Conservation (phyloP, 169 alveolate species). For the Cryptosporidium ubiquitum region DNA sequence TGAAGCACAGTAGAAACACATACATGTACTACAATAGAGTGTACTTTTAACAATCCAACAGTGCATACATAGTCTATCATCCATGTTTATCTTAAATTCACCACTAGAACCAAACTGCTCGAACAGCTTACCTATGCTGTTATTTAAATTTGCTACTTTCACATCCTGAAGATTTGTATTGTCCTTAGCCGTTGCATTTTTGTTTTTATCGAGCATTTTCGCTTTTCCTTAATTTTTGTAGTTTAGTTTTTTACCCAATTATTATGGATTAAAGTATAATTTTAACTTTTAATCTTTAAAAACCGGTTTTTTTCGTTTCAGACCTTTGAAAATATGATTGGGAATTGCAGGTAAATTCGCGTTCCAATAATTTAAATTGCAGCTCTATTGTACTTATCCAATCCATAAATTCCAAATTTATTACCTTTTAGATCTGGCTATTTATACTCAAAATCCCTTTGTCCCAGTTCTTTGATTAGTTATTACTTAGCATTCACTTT, state of each 20-base stretch:
- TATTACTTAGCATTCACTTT: background rate
- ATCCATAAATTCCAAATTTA: background rate
- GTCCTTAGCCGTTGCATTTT: background rate
- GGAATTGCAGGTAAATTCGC: background rate
- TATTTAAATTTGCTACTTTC: background rate
- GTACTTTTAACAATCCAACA: conserved; percentile 65
- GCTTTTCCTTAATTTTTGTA: background rate
- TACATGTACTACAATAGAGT: conserved; percentile 64
- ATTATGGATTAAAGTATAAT: background rate
- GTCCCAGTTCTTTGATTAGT: conserved; percentile 3
- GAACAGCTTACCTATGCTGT: conserved; percentile 25
- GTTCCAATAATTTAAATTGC: background rate
- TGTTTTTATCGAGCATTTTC: background rate
- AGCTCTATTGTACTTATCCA: background rate
- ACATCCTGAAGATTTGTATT: background rate
- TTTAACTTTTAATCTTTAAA: background rate
- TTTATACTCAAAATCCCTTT: background rate
- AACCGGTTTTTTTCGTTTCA: background rate
- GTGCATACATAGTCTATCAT: conserved; percentile 58
- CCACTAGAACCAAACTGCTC: conserved; percentile 22
- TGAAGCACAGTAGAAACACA: conserved; percentile 68
- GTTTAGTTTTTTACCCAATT: background rate
- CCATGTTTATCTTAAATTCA: conserved; percentile 46
- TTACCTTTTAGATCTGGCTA: background rate
- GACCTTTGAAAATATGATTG: background rate